Base-by-base conservation (phyloP, 352 stramenopile species). In the Pythium vanterpoolii region DNA sequence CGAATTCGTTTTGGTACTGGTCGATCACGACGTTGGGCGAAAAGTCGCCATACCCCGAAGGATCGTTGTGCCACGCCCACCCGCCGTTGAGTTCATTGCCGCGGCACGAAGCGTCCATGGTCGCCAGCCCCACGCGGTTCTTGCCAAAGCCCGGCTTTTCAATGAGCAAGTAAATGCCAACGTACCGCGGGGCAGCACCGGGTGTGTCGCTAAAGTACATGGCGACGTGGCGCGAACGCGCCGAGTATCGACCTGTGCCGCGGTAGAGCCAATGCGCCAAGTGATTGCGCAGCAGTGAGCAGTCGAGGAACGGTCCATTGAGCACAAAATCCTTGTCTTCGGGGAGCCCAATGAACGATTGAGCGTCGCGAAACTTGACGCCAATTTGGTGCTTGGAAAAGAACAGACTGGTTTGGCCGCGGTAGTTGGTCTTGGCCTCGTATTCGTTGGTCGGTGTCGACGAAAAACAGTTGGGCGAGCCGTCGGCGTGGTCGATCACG, bases 61-160 rank as follows among this genome's bases (percentile, higher is more conserved):
- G 84, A 49, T 93, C 77, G 58, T 89, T 89, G 56, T 87, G 77
- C 83, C 83, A 93, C 44, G 81, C 81, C 83, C 83, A 93, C 28
- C 83, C 83, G 16, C 83, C 83, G 14, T 58, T 76, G 52, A 89
- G 39, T 18, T 86, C 75, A n/a, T 72, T 62, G 21, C 71, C 68
- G 3, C 62, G 65, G 54, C 80, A 90, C 8, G 57, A 31, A 1
- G 69, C 39, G 47, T 86, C 59, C 51, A 91, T 76, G 8, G 66
- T 62, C 16, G 83, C 79, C 11, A 93, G 59, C 6, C 79, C 75
- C 6, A 89, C 76, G 27, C 85, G 83, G 66, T 87, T 79, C 30
- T 71, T 69, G 48, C 83, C 83, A 53, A 90, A 93, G 28, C 76
- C 74, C 0, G 85, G 73, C 60, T 90, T 93, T 62, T 93, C 83